Conservation (phyloP, 2,329 filamentous ascomycete species). For the Fusarium sp. region DNA sequence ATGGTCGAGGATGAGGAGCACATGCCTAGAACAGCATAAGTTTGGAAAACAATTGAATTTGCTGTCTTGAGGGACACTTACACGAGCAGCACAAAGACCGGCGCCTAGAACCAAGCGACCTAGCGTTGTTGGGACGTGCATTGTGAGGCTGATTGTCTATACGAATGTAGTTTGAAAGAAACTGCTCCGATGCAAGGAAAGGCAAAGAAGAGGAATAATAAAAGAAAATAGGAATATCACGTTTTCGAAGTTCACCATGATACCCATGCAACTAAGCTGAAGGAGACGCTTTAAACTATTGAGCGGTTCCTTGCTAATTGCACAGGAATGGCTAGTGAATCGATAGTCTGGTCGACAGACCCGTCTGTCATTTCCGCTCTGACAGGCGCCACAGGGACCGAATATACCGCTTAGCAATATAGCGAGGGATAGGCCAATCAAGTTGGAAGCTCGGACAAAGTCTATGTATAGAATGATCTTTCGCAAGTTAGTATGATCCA, state of each 20-base stretch:
- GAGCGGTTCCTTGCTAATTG: neutral
- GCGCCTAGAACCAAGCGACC: neutral
- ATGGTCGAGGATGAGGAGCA: too few species aligned
- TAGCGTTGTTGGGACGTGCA: neutral
- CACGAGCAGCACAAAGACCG: neutral
- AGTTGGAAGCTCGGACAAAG: too few species aligned
- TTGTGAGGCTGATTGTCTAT: neutral
- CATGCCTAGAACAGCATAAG: too few species aligned
- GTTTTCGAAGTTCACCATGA: neutral
- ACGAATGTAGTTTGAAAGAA: neutral
- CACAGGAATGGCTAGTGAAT: neutral
- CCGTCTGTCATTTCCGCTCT: neutral
- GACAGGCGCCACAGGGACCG: neutral
- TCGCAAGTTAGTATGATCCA: too few species aligned
- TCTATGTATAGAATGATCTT: too few species aligned
- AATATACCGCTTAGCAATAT: too few species aligned
- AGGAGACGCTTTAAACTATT: neutral
- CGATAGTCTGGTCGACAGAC: neutral
- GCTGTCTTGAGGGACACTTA: neutral
- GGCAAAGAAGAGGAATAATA: neutral
- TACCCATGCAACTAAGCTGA: neutral
- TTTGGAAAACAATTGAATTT: too few species aligned
- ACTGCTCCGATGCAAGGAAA: too few species aligned
- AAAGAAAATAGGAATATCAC: neutral
- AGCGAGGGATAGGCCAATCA: too few species aligned